These are phyloP conservation scores for Ascosphaera apis DNA, from an alignment of 2,329 filamentous ascomycete species.

Conservation along the genomic window DNA sequence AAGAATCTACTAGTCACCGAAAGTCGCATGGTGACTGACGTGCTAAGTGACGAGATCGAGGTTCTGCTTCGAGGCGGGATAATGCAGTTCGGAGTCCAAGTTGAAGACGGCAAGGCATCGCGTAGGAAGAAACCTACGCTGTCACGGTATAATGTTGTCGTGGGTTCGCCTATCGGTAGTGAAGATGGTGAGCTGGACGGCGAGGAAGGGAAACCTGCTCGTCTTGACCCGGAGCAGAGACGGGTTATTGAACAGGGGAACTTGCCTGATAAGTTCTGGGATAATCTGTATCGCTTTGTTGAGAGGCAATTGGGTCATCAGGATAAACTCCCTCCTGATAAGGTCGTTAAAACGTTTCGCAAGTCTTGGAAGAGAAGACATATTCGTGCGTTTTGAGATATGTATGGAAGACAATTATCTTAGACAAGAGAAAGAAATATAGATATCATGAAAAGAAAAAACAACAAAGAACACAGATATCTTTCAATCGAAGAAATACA, in stretches of 20 bases:
- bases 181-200: slow-evolving; percentile 6
- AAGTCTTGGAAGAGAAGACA: slow-evolving; percentile 1
- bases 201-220: slow-evolving; percentile 18
- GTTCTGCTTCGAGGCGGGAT: slow-evolving; percentile 17
- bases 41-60: slow-evolving; percentile 34
- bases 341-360: not conserved
- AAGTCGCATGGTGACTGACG: slow-evolving; percentile 57
- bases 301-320: not conserved
- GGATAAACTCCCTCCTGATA: not conserved
- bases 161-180: slow-evolving; percentile 9
- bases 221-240: slow-evolving; percentile 6
- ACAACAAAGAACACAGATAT: slow-evolving; percentile 1
- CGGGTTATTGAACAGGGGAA: slow-evolving; percentile 8
- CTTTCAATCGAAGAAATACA: slow-evolving; percentile 1
- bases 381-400: slow-evolving; percentile 1
- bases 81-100: slow-evolving; percentile 69
- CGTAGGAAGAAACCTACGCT: slow-evolving; percentile 8
- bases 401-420: slow-evolving; percentile 8
- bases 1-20: slow-evolving; percentile 62
- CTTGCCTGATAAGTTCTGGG: slow-evolving; percentile 59
- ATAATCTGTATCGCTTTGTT: slow-evolving; percentile 59
- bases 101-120: slow-evolving; percentile 47
- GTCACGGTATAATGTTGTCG: slow-evolving; percentile 3
- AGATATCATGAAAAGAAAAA: slow-evolving; percentile 6
- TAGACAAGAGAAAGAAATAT: slow-evolving; percentile 8